phyloP scores from a whole-genome alignment of 1,284 basidiomycete genomes.

The Ceratobasidium papillatum region DNA sequence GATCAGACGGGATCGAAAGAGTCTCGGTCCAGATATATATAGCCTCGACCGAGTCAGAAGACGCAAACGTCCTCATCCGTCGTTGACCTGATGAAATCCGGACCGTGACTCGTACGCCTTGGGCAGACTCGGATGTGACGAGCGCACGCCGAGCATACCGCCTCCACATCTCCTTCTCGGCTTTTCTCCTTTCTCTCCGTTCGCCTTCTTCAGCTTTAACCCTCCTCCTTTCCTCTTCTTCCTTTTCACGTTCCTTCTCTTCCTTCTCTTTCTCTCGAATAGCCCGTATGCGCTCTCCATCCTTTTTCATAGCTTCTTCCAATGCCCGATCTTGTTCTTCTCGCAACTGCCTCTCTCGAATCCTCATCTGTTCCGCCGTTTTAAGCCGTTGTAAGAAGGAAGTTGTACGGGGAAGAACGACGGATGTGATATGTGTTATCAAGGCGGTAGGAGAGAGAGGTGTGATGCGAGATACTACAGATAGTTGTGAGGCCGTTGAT shows the following conservation, averaged over 20 bases:
- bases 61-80: conserved; percentile 65
- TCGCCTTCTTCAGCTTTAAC: conserved; percentile 47
- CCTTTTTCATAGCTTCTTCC: conserved; percentile 68
- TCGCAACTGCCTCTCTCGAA: conserved; percentile 73
- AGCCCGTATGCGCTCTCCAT: conserved; percentile 68
- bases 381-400: conserved; percentile 75
- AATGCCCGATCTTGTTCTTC: conserved; percentile 87
- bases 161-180: conserved; percentile 60
- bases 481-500: conserved; percentile 64
- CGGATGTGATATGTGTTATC: conserved; percentile 68
- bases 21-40: conserved; percentile 77
- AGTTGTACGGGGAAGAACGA: conserved; percentile 79
- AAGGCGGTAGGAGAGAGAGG: conserved; percentile 72
- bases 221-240: conserved; percentile 55
- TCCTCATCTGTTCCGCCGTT: conserved; percentile 58
- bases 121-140: conserved; percentile 40
- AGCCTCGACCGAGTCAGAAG: conserved; percentile 62
- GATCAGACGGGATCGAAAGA: conserved; percentile 56
- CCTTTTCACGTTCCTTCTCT: conserved; percentile 50
- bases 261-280: conserved; percentile 50
- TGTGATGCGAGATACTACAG: conserved; percentile 78
- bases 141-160: conserved; percentile 48
- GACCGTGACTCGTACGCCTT: conserved; percentile 67
- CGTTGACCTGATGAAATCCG: conserved; percentile 72
- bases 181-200: conserved; percentile 51